Base-by-base conservation (phyloP, 768 basidiomycete species). In the Lentinula raphanica region DNA sequence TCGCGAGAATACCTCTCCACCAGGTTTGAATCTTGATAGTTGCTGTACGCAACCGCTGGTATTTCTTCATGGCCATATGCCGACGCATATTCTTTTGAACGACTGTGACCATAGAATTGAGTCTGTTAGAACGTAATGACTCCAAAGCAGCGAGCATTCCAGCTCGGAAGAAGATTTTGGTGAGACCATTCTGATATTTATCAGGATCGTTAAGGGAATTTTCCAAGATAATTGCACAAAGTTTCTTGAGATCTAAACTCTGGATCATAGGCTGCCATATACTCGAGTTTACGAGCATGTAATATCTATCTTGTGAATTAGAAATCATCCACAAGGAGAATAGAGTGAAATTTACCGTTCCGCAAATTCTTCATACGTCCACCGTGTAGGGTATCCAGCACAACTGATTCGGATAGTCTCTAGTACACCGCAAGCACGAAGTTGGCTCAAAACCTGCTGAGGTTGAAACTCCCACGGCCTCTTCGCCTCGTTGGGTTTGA, bases 361-460 rank as follows among this genome's bases (percentile, higher is more conserved):
- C 3, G 93, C 97, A 68, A 99, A 99, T 71, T 98, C 97, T 68
- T 94, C 95, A 64, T 98, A 99, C 3, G 88, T 94, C 97, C 97
- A 98, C 32, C 97, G 82, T 12, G 94, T 94, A 28, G 97, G 97
- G 73, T 99, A 99, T 31, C 97, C 97, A 44, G 97, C 97, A 72
- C 97, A 98, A 72, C 92, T 94, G 68, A 99, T 99, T 58, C 95
- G 84, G 66, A 99, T 99, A 3, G 97, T 99, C 72, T 99, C 97
- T 40, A 99, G 79, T 56, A 99, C 97, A 86, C 97, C 97, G 72
- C 97, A 99, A 58, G 97, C 97, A 48, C 97, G 84, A 28, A 99
- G 76, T 70, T 99, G 97, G 19, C 92, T 86, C 44, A 99, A 74
- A 15, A 99, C 97, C 69, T 98, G 94, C 65, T 95, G 92, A 31